Evolutionary conservation across 768 basidiomycete species (phyloP).

Genomic region (Lactifluus hygrophoroides): DNA sequence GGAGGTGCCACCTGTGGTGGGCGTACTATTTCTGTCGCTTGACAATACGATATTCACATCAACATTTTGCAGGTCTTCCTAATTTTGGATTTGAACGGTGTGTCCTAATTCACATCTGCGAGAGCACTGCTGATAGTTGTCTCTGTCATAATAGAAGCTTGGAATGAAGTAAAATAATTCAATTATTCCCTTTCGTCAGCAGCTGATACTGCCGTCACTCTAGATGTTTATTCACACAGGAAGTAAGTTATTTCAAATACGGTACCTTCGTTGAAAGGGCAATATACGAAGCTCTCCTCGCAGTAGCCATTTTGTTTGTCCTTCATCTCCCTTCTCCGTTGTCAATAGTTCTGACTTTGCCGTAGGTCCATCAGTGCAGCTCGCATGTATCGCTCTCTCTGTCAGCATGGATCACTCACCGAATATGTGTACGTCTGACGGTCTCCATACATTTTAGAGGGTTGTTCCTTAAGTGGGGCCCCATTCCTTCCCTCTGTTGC

Average conservation of each 20-base stretch:
- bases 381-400: no score
- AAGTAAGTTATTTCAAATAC: no score
- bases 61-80: no score
- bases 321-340: neutral
- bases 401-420: conserved; percentile 2
- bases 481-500: neutral
- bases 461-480: neutral
- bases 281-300: neutral
- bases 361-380: no score
- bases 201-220: neutral
- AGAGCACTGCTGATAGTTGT: neutral
- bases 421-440: neutral
- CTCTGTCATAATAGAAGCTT: neutral
- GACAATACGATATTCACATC: no score
- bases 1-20: no score
- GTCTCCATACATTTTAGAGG: no score
- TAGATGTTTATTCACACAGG: conserved; percentile 8
- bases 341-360: neutral
- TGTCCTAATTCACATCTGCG: no score
- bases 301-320: no score
- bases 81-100: conserved; percentile 11
- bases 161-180: neutral
- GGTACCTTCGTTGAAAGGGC: neutral
- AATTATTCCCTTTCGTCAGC: neutral
- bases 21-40: neutral